Evolutionary conservation across 2,329 filamentous ascomycete genomes (phyloP).

Genomic region (Botrytis squamosa): DNA sequence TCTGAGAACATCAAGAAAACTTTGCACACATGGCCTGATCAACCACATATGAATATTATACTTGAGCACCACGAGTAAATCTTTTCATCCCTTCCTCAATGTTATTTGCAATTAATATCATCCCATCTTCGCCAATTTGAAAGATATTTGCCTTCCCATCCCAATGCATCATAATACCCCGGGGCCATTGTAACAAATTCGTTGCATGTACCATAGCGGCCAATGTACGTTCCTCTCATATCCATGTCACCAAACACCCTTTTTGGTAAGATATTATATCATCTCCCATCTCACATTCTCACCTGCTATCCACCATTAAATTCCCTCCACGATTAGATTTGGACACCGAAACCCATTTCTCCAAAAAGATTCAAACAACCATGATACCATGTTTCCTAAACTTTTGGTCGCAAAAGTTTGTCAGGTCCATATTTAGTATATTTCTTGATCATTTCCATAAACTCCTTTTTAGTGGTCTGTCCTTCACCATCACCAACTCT

Average conservation of each 20-base stretch:
- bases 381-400: not conserved
- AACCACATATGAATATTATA: not conserved
- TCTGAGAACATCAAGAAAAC: not conserved
- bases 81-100: not conserved
- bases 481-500: slow-evolving; percentile 52
- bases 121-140: not conserved
- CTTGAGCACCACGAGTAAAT: not conserved
- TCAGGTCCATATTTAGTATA: slow-evolving; percentile 54
- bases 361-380: not conserved
- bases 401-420: slow-evolving; percentile 47
- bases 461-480: slow-evolving; percentile 53
- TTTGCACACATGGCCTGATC: not conserved
- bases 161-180: not conserved
- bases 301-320: not conserved
- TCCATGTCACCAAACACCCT: slow-evolving; percentile 3
- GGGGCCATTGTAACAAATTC: not conserved
- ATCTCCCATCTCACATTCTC: not conserved
- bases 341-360: not conserved
- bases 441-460: slow-evolving; percentile 59
- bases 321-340: not conserved
- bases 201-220: not conserved
- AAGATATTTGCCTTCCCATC: not conserved
- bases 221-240: not conserved
- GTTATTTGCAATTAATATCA: not conserved
- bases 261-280: not conserved